phyloP scores from a whole-genome alignment of 2,329 filamentous ascomycete genomes.

The Paecilomyces formosus region DNA sequence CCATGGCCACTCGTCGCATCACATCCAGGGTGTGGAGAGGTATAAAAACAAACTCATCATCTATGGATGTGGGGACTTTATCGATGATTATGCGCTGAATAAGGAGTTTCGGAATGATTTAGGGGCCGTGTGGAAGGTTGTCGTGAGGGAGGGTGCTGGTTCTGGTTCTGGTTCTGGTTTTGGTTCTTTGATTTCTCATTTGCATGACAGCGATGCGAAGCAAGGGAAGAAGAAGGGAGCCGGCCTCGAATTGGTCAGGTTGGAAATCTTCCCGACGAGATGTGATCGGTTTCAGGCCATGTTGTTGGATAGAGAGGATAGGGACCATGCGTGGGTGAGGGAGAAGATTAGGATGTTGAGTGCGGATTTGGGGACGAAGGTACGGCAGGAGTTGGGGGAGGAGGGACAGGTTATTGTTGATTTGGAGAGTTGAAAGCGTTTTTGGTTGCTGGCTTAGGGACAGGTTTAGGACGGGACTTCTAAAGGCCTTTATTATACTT shows the following conservation, averaged over 20 bases:
- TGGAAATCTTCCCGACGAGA: constrained; percentile 30
- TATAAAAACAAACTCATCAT: constrained; percentile 29
- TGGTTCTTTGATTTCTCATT: neutral
- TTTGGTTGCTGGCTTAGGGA: too few species aligned
- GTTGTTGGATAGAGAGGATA: constrained; percentile 19
- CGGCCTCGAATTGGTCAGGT: constrained; percentile 13
- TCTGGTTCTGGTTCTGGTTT: neutral
- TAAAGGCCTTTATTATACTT: too few species aligned
- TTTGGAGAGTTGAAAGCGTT: too few species aligned
- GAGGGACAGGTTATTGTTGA: constrained; percentile 25
- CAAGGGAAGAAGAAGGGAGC: neutral
- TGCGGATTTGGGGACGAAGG: constrained; percentile 19
- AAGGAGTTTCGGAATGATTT: constrained; percentile 30
- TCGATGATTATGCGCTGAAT: constrained; percentile 35
- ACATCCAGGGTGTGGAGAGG: constrained; percentile 33
- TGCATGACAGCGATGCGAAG: neutral
- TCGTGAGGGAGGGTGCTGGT: constrained; percentile 12
- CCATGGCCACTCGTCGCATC: constrained; percentile 35
- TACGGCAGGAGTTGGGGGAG: constrained; percentile 13
- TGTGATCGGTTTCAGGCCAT: constrained; percentile 26
- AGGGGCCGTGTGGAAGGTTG: constrained; percentile 31
- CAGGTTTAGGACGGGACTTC: too few species aligned
- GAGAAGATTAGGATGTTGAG: constrained; percentile 20
- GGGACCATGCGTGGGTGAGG: constrained; percentile 25
- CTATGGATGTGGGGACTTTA: constrained; percentile 36